Conservation (phyloP, 495 filamentous ascomycete genomes). For the Aspergillus baeticus region DNA sequence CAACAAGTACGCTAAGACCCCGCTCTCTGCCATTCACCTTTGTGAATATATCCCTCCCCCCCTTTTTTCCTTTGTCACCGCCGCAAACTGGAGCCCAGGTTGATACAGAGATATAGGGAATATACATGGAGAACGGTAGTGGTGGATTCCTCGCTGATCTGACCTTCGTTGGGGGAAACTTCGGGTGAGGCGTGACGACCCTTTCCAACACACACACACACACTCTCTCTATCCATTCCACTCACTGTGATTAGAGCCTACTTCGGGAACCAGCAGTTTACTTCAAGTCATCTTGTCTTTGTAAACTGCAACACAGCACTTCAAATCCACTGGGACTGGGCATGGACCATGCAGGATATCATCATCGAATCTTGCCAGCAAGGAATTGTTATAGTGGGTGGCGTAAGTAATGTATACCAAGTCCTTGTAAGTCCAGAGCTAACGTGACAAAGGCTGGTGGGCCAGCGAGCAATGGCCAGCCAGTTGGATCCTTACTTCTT, state of each 20-base stretch:
- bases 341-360: conserved; percentile 44
- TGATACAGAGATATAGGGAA: too few relatives aligned
- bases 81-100: too few relatives aligned
- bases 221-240: too few relatives aligned
- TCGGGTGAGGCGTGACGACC: conserved; percentile 29
- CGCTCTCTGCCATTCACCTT: too few relatives aligned
- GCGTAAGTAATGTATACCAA: too few relatives aligned
- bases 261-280: conserved; percentile 56
- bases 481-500: too few relatives aligned
- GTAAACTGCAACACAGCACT: conserved; percentile 47
- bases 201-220: background rate
- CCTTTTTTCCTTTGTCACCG: too few relatives aligned
- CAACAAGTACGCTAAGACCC: too few relatives aligned
- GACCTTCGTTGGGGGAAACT: conserved; percentile 6
- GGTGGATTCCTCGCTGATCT: conserved; percentile 36
- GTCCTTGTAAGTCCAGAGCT: too few relatives aligned
- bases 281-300: conserved; percentile 47
- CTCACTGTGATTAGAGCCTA: too few relatives aligned
- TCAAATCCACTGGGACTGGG: conserved; percentile 58
- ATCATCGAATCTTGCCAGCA: conserved; percentile 29
- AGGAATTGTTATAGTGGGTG: conserved; percentile 23
- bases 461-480: too few relatives aligned
- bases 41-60: background rate
- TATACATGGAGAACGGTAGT: conserved; percentile 8
- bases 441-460: too few relatives aligned